These are phyloP conservation scores for Euryodendron excelsum DNA, from an alignment of 148 eudicot species.

Conservation along the genomic window DNA sequence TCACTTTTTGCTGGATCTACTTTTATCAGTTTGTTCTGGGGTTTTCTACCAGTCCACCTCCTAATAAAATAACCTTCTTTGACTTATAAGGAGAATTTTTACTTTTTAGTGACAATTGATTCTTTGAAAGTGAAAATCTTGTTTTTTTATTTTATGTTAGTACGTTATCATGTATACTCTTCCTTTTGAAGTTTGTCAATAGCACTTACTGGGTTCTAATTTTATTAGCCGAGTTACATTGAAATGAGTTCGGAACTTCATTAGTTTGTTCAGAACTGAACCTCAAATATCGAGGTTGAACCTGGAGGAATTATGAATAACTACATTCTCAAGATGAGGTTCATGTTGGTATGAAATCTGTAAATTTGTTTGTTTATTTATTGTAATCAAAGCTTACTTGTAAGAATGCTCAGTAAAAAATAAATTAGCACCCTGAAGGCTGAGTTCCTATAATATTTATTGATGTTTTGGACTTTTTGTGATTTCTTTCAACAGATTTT, in stretches of 20 bases:
- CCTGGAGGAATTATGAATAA: not conserved
- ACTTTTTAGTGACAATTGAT: not conserved
- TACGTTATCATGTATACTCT: not conserved
- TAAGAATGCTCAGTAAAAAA: not conserved
- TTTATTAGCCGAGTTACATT: not conserved
- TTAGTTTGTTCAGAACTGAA: not conserved
- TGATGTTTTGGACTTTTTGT: not conserved
- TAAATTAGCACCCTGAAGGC: not conserved
- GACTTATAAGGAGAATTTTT: not conserved
- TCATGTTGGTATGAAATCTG: not conserved
- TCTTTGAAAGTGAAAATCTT: not conserved
- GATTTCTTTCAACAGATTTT: constrained; percentile 47
- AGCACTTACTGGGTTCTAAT: not conserved
- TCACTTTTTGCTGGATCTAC: not conserved
- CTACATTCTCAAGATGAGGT: not conserved
- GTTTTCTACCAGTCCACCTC: not conserved
- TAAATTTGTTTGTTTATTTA: not conserved
- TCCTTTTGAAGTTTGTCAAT: not conserved
- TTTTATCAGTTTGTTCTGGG: not conserved
- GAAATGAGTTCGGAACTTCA: not conserved
- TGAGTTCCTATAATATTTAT: not conserved
- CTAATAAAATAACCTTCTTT: not conserved
- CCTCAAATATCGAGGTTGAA: not conserved
- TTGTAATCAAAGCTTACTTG: not conserved
- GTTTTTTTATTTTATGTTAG: not conserved